These are phyloP conservation scores for slime mould (Dictyostelium discoideum) DNA, from an alignment of 78 protist genomes.

Conservation along the genomic window DNA sequence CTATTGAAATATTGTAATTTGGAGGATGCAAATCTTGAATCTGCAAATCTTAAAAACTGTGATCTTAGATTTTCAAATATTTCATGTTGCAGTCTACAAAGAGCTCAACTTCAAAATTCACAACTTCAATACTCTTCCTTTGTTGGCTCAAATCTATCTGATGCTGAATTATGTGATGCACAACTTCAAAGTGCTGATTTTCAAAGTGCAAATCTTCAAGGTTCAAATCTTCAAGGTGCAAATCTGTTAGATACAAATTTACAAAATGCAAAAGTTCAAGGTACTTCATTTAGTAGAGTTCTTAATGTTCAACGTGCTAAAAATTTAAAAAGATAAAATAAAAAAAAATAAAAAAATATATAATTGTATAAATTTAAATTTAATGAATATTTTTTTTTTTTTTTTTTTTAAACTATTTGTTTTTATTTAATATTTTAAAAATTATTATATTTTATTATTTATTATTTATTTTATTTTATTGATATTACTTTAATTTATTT, in stretches of 20 bases:
- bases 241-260: constrained; percentile 62
- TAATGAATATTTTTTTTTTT: background rate
- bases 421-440: background rate
- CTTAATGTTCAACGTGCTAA: constrained; percentile 65
- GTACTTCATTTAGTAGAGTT: constrained; percentile 53
- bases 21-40: constrained; percentile 44
- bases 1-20: constrained; percentile 38
- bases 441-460: background rate
- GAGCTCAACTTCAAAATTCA: constrained; percentile 57
- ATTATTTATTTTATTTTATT: background rate
- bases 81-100: constrained; percentile 16
- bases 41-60: constrained; percentile 53
- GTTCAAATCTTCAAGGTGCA: constrained; percentile 70
- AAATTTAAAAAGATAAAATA: constrained; percentile 64
- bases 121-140: constrained; percentile 53
- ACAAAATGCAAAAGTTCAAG: constrained; percentile 58
- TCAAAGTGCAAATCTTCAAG: constrained; percentile 36
- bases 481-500: background rate
- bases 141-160: constrained; percentile 26
- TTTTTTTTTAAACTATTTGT: background rate
- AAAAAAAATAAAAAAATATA: background rate
- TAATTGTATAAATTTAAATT: no score
- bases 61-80: constrained; percentile 62
- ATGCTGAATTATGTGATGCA: constrained; percentile 67
- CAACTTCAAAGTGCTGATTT: constrained; percentile 75